Conservation (phyloP, 495 filamentous ascomycete species). For the Cercophora scortea region DNA sequence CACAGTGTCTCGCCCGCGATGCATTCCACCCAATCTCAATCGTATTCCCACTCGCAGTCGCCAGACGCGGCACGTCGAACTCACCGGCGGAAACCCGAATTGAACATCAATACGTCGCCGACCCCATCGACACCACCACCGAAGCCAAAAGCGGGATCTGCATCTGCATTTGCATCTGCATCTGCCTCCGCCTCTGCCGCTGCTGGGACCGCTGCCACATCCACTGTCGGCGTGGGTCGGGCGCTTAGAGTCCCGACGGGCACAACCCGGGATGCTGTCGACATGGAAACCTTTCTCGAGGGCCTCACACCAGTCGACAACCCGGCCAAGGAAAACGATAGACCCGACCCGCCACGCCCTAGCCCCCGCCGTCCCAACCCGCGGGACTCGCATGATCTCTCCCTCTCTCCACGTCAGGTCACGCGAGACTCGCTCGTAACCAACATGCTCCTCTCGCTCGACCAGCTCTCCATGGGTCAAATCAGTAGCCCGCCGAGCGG, state of each 20-base stretch:
- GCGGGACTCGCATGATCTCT: slow-evolving; percentile 83
- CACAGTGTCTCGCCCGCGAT: slow-evolving; percentile 3
- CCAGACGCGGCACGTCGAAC: slow-evolving; percentile 14
- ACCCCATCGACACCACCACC: not conserved
- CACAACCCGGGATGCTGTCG: slow-evolving; percentile 14
- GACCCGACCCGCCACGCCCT: slow-evolving; percentile 21
- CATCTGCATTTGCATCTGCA: not conserved
- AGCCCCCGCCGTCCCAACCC: slow-evolving; percentile 2
- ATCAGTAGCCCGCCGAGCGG: slow-evolving; percentile 19
- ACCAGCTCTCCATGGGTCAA: slow-evolving; percentile 60
- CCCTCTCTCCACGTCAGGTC: slow-evolving; percentile 64
- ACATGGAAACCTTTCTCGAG: slow-evolving; percentile 28
- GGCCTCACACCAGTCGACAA: slow-evolving; percentile 23
- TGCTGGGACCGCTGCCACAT: slow-evolving; percentile 5
- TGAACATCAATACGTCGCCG: slow-evolving; percentile 22
- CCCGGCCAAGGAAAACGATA: slow-evolving; percentile 20
- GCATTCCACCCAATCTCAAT: not conserved
- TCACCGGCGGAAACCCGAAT: slow-evolving; percentile 17
- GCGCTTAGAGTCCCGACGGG: slow-evolving; percentile 16
- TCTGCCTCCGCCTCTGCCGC: slow-evolving; percentile 14
- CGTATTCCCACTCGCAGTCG: not conserved
- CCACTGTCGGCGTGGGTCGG: slow-evolving; percentile 10
- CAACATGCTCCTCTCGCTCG: slow-evolving; percentile 85
- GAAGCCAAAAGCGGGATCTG: not conserved
- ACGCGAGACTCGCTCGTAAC: slow-evolving; percentile 82